Evolutionary conservation across 805 yeast genomes (phyloP).

Genomic region (Zygosaccharomyces kombuchaensis): DNA sequence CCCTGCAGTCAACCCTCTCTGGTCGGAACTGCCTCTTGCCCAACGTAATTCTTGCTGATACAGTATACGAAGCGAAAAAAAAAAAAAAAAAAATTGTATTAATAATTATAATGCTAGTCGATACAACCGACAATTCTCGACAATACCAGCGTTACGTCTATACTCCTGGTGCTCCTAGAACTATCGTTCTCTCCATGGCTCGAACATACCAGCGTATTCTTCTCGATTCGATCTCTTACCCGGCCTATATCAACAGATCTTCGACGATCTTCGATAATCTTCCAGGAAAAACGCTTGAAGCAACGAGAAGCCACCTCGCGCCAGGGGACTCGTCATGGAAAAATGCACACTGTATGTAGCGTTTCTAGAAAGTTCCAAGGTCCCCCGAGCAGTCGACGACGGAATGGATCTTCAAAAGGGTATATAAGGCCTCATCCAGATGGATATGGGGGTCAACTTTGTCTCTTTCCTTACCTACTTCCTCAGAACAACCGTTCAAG

Average conservation of each 20-base stretch:
- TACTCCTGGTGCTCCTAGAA: not conserved
- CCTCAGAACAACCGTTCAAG: not conserved
- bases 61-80: too few species aligned
- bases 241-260: not conserved
- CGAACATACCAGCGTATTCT: too few species aligned
- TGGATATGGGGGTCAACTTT: not conserved
- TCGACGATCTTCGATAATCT: constrained; percentile 2
- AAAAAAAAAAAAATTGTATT: too few species aligned
- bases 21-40: too few species aligned
- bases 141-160: not conserved
- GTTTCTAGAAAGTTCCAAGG: constrained; percentile 5
- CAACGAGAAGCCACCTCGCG: not conserved
- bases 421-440: not conserved
- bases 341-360: not conserved
- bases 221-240: not conserved
- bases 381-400: constrained; percentile 1
- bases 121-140: too few species aligned
- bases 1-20: too few species aligned
- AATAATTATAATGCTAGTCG: too few species aligned
- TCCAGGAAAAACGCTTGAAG: not conserved
- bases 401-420: not conserved
- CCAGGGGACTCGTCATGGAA: not conserved
- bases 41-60: too few species aligned
- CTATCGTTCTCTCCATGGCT: not conserved
- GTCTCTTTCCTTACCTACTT: not conserved